Evolutionary conservation across 176 grass and related monocot species (phyloP).

Genomic region (Juncus inflexus): DNA sequence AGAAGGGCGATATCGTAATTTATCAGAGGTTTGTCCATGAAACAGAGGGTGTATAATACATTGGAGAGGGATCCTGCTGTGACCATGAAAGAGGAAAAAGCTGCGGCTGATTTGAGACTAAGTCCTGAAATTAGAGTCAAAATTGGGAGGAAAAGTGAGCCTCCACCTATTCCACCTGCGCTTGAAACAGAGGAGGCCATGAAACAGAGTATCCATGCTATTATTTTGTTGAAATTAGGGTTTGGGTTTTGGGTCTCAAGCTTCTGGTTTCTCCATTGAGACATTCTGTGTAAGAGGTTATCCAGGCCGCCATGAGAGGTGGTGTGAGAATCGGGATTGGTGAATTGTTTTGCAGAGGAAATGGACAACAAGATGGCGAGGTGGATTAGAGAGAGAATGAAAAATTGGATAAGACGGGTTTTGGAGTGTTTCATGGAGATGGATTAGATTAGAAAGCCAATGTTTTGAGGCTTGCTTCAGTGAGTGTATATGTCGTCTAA

Average conservation of each 20-base stretch:
- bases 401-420: conserved; percentile 5
- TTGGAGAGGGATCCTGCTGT: conserved; percentile 53
- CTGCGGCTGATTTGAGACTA: conserved; percentile 52
- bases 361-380: conserved; percentile 27
- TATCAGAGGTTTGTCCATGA: conserved; percentile 30
- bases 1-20: conserved; percentile 68
- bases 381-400: conserved; percentile 25
- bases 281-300: conserved; percentile 24
- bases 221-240: conserved; percentile 3
- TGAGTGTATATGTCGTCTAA: neutral
- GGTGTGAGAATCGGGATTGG: conserved; percentile 20
- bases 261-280: conserved; percentile 41
- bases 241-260: conserved; percentile 8
- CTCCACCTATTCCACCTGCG: conserved; percentile 61
- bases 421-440: conserved; percentile 16
- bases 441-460: neutral
- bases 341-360: conserved; percentile 20
- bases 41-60: conserved; percentile 55
- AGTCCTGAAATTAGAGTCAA: conserved; percentile 56
- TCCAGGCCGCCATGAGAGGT: conserved; percentile 11
- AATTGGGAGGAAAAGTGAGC: conserved; percentile 77
- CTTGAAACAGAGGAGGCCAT: conserved; percentile 58
- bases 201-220: conserved; percentile 50
- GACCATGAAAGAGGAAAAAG: conserved; percentile 75
- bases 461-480: neutral